Evolutionary conservation across 129 eudicot species (phyloP), one percentile per base, ranked within the genome.

Genomic region (Heracleum sosnowskyi): DNA sequence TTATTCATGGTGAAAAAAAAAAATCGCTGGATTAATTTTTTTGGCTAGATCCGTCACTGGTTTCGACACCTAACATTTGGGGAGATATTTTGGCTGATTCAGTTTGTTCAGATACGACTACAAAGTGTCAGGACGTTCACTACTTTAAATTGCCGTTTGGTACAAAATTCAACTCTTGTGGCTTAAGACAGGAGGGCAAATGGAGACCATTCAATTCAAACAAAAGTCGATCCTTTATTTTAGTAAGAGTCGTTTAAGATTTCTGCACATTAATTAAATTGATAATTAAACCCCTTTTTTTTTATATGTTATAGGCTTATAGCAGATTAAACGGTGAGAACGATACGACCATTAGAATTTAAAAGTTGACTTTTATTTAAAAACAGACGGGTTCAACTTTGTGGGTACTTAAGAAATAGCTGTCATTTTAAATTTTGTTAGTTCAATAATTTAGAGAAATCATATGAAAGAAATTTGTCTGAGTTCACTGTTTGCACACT

Each of bases 131-230:
- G 73, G 40, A 34, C 24, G 73, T 68, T 60, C 68, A 60, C 73
- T 68, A 68, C 41, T 68, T 5, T 37, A 33, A 33, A 41, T 68
- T 4, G 73, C n/a, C n/a, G 35, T 60, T 9, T 60, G 33, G 33
- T 60, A 60, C 68, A 60, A 60, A 60, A 60, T 60, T 60, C 68
- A 60, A 60, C 68, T 60, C 33, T 60, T 2, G 63, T 55, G 60
- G n/a, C 60, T 18, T 49, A 5, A 5, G 63, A 55, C 63, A 7
- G 63, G 28, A 55, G 68, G 68, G 33, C 17, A n/a, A 26, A 60
- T 60, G 68, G 68, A 11, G 68, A 60, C 68, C 68, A 26, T 60
- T 60, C 68, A 60, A n/a, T 60, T 60, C 33, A 10, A 60, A 11
- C 68, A n/a, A 3, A 55, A n/a, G 33, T 2, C 34, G 26, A 16